These are phyloP conservation scores for Furcasterigmium furcatum DNA, from an alignment of 2,329 filamentous ascomycete species.

Conservation along the genomic window DNA sequence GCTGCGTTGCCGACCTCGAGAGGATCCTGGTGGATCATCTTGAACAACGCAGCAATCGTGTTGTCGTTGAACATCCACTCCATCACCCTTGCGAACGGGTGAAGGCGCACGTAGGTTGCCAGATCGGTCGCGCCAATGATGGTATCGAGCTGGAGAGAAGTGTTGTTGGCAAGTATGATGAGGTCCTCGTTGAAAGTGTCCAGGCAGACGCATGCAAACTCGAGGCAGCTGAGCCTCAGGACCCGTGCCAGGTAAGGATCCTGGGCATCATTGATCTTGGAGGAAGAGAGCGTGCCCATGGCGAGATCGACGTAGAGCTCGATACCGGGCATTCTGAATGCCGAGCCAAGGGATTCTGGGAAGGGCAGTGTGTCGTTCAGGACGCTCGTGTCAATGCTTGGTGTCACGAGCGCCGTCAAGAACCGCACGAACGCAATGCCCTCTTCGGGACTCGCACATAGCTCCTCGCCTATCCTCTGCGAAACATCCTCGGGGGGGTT, in stretches of 20 bases:
- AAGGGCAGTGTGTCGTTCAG: constrained; percentile 80
- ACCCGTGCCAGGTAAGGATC: constrained; percentile 69
- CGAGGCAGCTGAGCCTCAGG: constrained; percentile 75
- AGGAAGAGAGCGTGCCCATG: constrained; percentile 72
- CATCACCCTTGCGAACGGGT: constrained; percentile 93
- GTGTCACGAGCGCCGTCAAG: constrained; percentile 67
- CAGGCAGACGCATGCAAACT: constrained; percentile 78
- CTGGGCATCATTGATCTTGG: constrained; percentile 60
- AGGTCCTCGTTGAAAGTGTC: constrained; percentile 92
- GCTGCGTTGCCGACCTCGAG: constrained; percentile 68
- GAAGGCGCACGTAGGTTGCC: constrained; percentile 76
- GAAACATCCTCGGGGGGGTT: constrained; percentile 36
- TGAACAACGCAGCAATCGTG: constrained; percentile 76
- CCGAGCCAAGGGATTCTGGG: constrained; percentile 76
- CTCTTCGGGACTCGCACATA: constrained; percentile 79
- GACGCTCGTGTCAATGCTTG: constrained; percentile 56
- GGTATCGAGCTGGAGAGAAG: constrained; percentile 70
- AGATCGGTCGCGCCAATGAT: constrained; percentile 73
- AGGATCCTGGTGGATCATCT: constrained; percentile 73
- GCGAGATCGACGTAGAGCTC: constrained; percentile 92
- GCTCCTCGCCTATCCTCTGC: constrained; percentile 68
- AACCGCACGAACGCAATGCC: constrained; percentile 80
- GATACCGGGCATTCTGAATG: constrained; percentile 75
- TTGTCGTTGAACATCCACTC: constrained; percentile 97
- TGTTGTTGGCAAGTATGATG: constrained; percentile 78